A percentile compares a stretch with the other conserved stretches of the same genome.
These are phyloP conservation scores for Metarhizium sp. DNA, from an alignment of 2,329 filamentous ascomycete genomes.

Conservation along the genomic window DNA sequence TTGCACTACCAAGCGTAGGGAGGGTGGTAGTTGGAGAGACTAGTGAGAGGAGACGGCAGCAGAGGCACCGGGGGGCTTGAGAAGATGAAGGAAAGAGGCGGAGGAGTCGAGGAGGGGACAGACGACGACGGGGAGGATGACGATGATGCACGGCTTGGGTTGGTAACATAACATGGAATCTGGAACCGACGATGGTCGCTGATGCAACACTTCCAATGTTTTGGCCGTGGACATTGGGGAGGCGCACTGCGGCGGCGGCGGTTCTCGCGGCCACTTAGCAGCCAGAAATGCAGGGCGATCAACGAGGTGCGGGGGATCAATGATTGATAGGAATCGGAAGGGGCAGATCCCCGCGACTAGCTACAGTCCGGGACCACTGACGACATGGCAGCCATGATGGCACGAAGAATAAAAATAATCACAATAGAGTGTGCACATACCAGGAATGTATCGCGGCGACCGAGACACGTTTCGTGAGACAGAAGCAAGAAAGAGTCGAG, in stretches of 20 bases:
- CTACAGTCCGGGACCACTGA: neutral
- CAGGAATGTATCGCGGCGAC: neutral
- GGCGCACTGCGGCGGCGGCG: neutral
- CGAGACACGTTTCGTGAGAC: neutral
- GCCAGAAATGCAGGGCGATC: neutral
- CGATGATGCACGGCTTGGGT: neutral
- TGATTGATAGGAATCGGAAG: neutral
- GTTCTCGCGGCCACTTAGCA: slow-evolving; percentile 4
- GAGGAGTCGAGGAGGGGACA: neutral
- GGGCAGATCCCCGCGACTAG: neutral
- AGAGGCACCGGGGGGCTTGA: neutral
- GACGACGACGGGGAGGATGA: too few relatives aligned
- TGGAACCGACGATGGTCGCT: neutral
- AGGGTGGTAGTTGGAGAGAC: neutral
- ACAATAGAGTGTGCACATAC: neutral
- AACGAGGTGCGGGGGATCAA: neutral
- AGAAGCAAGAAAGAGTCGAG: too few relatives aligned
- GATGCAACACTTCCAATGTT: neutral
- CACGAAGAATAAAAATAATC: neutral
- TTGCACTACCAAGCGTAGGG: neutral
- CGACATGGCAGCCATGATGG: neutral
- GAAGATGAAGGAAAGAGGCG: neutral
- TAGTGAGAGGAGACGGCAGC: neutral
- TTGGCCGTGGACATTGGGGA: too few relatives aligned
- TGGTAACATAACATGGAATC: neutral